phyloP scores from a whole-genome alignment of 2,329 filamentous ascomycete species.

The Arthrinium phaeospermum region DNA sequence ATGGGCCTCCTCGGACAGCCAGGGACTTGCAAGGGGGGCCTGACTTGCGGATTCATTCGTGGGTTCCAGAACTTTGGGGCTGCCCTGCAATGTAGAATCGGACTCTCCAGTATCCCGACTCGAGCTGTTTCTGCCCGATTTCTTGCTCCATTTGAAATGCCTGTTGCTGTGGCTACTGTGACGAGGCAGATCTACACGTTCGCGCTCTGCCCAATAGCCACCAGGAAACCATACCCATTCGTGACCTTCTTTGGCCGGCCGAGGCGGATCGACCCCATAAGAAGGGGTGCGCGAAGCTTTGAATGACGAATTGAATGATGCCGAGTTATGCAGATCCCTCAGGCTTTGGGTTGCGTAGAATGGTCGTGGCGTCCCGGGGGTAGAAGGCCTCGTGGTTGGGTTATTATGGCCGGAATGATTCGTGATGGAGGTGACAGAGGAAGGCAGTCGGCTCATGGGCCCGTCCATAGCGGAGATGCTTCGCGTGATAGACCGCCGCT shows the following conservation, averaged over 20 bases:
- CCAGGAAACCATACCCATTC: slow-evolving; percentile 70
- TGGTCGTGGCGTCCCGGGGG: slow-evolving; percentile 19
- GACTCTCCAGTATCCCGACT: slow-evolving; percentile 27
- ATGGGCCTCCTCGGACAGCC: slow-evolving; percentile 53
- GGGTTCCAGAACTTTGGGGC: slow-evolving; percentile 22
- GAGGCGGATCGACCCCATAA: slow-evolving; percentile 56
- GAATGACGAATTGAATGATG: slow-evolving; percentile 23
- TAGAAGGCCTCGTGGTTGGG: slow-evolving; percentile 19
- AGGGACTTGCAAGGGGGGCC: slow-evolving; percentile 39
- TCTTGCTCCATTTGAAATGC: slow-evolving; percentile 49
- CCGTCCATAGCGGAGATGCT: slow-evolving; percentile 38
- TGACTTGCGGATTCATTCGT: background rate
- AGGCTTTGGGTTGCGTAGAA: slow-evolving; percentile 24
- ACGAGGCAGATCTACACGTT: slow-evolving; percentile 36
- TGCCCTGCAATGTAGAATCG: slow-evolving; percentile 14
- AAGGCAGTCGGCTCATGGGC: slow-evolving; percentile 32
- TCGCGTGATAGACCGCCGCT: slow-evolving; percentile 28
- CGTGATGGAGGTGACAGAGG: slow-evolving; percentile 27
- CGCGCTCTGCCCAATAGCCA: slow-evolving; percentile 68
- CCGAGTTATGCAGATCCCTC: background rate
- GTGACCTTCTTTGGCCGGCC: slow-evolving; percentile 57
- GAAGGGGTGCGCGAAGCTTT: slow-evolving; percentile 24
- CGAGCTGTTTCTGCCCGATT: slow-evolving; percentile 37
- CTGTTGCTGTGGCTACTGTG: slow-evolving; percentile 39
- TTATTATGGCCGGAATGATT: background rate